Percentiles rank a stretch among this genome's conserved stretches.
phyloP scores from a whole-genome alignment of 148 eudicot species.

The Rheum nobile region DNA sequence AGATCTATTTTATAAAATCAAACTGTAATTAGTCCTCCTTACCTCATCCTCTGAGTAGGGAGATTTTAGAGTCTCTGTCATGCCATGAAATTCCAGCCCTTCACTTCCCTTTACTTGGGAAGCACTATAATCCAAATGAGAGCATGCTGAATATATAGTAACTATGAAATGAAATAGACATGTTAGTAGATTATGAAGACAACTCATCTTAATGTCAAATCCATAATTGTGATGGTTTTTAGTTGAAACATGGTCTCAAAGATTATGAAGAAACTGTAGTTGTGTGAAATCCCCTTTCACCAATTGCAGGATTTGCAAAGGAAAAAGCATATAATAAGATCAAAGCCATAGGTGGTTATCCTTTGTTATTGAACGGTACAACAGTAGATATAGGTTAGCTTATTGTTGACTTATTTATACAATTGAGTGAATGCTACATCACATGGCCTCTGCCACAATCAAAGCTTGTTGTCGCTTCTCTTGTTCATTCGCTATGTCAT shows the following conservation, averaged over 20 bases:
- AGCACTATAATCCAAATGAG: constrained; percentile 33
- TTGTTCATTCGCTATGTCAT: constrained; percentile 16
- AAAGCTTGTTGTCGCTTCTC: constrained; percentile 27
- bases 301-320: no score
- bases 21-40: constrained; percentile 2
- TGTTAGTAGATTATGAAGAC: no score
- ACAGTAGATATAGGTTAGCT: neutral
- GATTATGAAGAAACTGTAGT: no score
- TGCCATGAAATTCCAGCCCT: constrained; percentile 41
- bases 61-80: no score
- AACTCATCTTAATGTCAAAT: no score
- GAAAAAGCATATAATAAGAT: no score
- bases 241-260: no score
- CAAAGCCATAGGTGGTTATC: neutral
- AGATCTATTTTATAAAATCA: constrained; percentile 7
- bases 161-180: no score
- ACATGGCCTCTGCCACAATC: constrained; percentile 23
- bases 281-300: no score
- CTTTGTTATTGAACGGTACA: neutral
- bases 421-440: neutral
- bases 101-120: constrained; percentile 40
- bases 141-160: no score
- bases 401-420: neutral
- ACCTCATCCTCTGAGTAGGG: no score
- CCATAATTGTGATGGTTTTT: no score